These are phyloP conservation scores for Penicillium sp. DNA, from an alignment of 2,329 filamentous ascomycete genomes.

Conservation along the genomic window DNA sequence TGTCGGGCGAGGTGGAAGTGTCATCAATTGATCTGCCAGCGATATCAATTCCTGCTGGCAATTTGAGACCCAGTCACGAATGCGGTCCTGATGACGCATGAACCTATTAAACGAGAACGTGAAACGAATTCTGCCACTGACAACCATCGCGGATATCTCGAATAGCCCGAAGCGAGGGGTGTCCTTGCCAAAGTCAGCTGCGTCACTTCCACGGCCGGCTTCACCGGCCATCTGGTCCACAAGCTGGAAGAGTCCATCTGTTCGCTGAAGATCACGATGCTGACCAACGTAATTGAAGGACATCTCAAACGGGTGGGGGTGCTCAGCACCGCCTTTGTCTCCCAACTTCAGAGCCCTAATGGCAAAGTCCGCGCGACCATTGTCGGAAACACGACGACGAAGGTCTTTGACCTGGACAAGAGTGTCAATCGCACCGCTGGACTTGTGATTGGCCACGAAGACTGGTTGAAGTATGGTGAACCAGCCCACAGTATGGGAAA, in stretches of 20 bases:
- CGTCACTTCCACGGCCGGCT: constrained; percentile 40
- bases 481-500: constrained; percentile 48
- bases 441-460: constrained; percentile 25
- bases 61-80: constrained; percentile 40
- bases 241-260: constrained; percentile 41
- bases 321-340: constrained; percentile 26
- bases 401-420: constrained; percentile 36
- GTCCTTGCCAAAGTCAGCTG: constrained; percentile 41
- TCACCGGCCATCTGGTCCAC: constrained; percentile 44
- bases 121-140: constrained; percentile 43
- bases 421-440: constrained; percentile 26
- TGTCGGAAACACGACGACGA: constrained; percentile 32
- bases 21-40: constrained; percentile 23
- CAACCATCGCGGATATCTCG: constrained; percentile 48
- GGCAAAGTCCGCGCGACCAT: constrained; percentile 37
- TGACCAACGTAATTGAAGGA: constrained; percentile 40
- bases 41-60: constrained; percentile 32
- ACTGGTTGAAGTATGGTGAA: constrained; percentile 47
- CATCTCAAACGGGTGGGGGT: constrained; percentile 41
- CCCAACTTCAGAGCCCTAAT: constrained; percentile 26
- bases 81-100: constrained; percentile 43
- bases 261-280: constrained; percentile 41
- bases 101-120: constrained; percentile 47
- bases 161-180: constrained; percentile 47
- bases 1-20: constrained; percentile 27